A percentile compares a stretch with the other conserved stretches of the same genome.
Evolutionary conservation across 139 green algal genomes (phyloP).

Genomic region (Chlamydomonas asymmetrica): DNA sequence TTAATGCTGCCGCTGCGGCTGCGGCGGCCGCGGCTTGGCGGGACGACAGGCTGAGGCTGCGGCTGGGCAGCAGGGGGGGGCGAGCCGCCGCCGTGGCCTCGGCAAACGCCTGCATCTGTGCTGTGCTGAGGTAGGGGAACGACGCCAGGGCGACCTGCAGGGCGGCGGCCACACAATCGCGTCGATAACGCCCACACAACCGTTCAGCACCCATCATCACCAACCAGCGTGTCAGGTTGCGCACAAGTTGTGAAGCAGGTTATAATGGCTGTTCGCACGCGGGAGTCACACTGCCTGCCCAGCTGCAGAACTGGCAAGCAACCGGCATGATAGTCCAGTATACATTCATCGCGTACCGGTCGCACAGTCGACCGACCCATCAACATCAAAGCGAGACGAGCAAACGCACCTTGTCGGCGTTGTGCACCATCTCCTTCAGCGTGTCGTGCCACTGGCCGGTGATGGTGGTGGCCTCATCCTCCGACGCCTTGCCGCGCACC

Average conservation of each 20-base stretch:
- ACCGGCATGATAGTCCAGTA: too few relatives aligned
- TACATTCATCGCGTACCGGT: too few relatives aligned
- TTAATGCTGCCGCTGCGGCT: background rate
- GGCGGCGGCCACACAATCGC: background rate
- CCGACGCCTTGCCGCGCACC: conserved; percentile 21
- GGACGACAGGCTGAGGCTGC: background rate
- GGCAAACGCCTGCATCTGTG: background rate
- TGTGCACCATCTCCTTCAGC: conserved; percentile 1
- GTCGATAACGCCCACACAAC: background rate
- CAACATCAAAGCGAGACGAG: too few relatives aligned
- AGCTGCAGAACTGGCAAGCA: too few relatives aligned
- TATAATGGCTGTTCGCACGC: too few relatives aligned
- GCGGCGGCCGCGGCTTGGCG: background rate
- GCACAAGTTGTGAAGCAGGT: too few relatives aligned
- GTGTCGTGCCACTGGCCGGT: conserved; percentile 16
- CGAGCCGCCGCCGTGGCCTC: background rate
- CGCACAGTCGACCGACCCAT: too few relatives aligned
- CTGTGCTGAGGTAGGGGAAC: too few relatives aligned
- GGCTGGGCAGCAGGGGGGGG: background rate
- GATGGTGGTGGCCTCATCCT: too few relatives aligned
- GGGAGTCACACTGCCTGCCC: too few relatives aligned
- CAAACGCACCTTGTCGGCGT: conserved; percentile 27
- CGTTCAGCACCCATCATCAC: too few relatives aligned
- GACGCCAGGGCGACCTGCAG: background rate
- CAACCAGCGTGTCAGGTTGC: too few relatives aligned